A percentile compares a stretch with the other conserved stretches of the same genome.
These are phyloP conservation scores for Starmerella riodocensis DNA, from an alignment of 805 yeast genomes.

Conservation along the genomic window DNA sequence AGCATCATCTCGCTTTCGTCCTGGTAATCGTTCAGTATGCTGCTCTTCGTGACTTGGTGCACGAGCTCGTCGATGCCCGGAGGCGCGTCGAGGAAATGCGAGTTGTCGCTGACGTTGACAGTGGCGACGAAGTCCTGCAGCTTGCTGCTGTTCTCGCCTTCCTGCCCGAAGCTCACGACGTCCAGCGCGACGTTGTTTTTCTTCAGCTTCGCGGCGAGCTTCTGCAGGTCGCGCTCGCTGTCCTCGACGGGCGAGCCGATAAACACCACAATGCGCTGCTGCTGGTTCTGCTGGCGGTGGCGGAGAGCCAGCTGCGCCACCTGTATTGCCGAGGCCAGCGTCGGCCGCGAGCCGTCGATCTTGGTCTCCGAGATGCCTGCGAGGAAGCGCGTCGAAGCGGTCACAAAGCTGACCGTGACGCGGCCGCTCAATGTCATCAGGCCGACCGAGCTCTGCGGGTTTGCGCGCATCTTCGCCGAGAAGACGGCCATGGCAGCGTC, in stretches of 20 bases:
- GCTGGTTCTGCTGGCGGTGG: constrained; percentile 88
- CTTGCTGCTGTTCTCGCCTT: constrained; percentile 56
- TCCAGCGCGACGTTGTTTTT: constrained; percentile 86
- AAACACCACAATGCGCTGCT: constrained; percentile 78
- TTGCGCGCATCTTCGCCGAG: constrained; percentile 69
- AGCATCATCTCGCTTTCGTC: constrained; percentile 32
- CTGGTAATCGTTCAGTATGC: constrained; percentile 42
- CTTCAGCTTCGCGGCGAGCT: constrained; percentile 81
- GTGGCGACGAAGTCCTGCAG: constrained; percentile 64
- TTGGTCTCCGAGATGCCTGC: constrained; percentile 68
- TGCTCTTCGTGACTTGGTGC: constrained; percentile 65
- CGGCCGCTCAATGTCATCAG: constrained; percentile 79
- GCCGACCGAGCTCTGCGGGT: constrained; percentile 92
- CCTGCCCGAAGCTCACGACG: constrained; percentile 85
- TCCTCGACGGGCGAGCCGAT: constrained; percentile 77
- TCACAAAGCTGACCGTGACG: constrained; percentile 78
- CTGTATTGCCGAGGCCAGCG: constrained; percentile 73
- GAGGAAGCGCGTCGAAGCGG: constrained; percentile 73
- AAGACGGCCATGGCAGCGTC: constrained; percentile 81
- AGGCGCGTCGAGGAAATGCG: constrained; percentile 69
- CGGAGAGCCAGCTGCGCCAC: constrained; percentile 89
- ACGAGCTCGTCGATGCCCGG: constrained; percentile 78
- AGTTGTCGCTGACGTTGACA: constrained; percentile 51
- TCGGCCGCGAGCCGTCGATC: constrained; percentile 37
- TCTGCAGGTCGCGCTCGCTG: constrained; percentile 56